Evolutionary conservation across 768 basidiomycete species (phyloP).

Genomic region (Filobasidium floriforme): DNA sequence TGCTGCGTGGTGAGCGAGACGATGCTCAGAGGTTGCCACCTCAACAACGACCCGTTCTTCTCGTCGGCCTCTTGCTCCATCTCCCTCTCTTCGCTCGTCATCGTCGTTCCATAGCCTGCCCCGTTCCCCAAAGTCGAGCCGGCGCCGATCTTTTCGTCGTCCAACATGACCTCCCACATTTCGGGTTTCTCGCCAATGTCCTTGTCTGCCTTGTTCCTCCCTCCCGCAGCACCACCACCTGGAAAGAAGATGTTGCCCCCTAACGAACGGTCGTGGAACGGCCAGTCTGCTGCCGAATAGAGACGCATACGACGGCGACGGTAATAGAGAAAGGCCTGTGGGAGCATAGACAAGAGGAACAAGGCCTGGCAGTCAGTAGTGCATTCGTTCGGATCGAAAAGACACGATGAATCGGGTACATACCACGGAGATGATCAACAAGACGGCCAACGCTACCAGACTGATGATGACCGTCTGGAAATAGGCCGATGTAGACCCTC

Average conservation of each 20-base stretch:
- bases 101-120: background rate
- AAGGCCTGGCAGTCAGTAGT: too few species aligned
- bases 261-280: constrained; percentile 3
- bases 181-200: constrained; percentile 19
- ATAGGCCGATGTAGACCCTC: constrained; percentile 5
- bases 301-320: constrained; percentile 15
- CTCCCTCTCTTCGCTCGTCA: constrained; percentile 9
- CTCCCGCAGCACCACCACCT: constrained; percentile 5
- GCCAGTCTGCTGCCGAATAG: constrained; percentile 17
- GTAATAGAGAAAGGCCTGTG: constrained; percentile 21
- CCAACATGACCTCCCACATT: constrained; percentile 16
- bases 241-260: background rate
- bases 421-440: constrained; percentile 18
- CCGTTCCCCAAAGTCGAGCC: background rate
- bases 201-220: constrained; percentile 13
- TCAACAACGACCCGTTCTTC: constrained; percentile 1
- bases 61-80: background rate
- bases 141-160: background rate
- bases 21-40: constrained; percentile 15
- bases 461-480: constrained; percentile 23
- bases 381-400: too few species aligned
- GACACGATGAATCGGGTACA: background rate
- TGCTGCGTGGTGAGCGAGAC: constrained; percentile 9
- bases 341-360: constrained; percentile 4
- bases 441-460: constrained; percentile 20